Conservation (phyloP, 495 filamentous ascomycete genomes). For the Pyrenopolyporus hunteri region DNA sequence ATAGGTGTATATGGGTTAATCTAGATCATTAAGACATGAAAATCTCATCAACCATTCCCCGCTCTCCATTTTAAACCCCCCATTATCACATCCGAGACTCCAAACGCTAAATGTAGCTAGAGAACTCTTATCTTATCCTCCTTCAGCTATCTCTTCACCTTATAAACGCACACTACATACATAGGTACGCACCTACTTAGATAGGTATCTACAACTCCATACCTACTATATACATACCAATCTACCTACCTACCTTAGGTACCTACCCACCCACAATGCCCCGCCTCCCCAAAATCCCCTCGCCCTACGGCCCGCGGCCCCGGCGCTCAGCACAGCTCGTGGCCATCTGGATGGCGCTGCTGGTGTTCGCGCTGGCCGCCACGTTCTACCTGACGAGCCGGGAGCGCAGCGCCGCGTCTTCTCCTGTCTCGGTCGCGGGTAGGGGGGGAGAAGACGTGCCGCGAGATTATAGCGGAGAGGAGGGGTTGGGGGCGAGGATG, state of each 20-base stretch:
- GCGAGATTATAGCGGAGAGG: background rate
- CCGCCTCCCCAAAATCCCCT: constrained; percentile 32
- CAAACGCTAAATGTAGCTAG: no score
- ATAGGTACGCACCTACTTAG: background rate
- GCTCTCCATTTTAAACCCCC: no score
- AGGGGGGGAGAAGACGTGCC: background rate
- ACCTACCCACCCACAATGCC: background rate
- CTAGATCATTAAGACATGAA: no score
- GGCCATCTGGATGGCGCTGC: constrained; percentile 41
- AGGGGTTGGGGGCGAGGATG: background rate
- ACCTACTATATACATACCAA: background rate
- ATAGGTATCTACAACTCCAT: background rate
- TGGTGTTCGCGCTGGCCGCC: constrained; percentile 38
- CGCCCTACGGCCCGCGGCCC: constrained; percentile 43
- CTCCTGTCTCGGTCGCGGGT: constrained; percentile 30
- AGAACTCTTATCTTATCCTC: no score
- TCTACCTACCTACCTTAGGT: background rate
- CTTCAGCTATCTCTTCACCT: no score
- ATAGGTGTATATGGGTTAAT: no score
- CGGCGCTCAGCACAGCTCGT: constrained; percentile 42
- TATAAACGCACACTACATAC: no score
- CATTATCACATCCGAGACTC: no score
- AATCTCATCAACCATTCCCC: no score
- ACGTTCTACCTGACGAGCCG: constrained; percentile 42
- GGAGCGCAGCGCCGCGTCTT: constrained; percentile 11